Evolutionary conservation across 129 eudicot genomes (phyloP).

Genomic region (Arctium lappa): DNA sequence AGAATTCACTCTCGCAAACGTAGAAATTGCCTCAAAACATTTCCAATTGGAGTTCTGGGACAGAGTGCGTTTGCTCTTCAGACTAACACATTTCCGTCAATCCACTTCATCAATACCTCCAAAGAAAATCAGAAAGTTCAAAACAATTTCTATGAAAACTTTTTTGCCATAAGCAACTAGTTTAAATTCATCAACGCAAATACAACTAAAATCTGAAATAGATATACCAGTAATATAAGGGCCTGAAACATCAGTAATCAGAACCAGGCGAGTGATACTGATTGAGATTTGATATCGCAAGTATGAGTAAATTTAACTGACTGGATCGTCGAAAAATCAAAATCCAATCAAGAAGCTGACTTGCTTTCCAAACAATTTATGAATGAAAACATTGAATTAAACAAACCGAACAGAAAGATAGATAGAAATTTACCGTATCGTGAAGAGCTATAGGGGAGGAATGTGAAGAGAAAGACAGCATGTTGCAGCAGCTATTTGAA

Average conservation of each 20-base stretch:
- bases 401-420: not conserved
- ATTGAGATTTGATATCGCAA: constrained; percentile 12
- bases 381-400: not conserved
- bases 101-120: not conserved
- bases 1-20: constrained; percentile 16
- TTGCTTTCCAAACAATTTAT: constrained; percentile 7
- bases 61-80: constrained; percentile 32
- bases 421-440: not conserved
- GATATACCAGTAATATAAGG: constrained; percentile 26
- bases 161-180: too few species aligned
- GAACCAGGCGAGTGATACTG: constrained; percentile 41
- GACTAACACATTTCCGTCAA: not conserved
- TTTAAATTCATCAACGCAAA: not conserved
- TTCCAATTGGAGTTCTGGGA: constrained; percentile 33
- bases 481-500: not conserved
- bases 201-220: not conserved
- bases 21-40: constrained; percentile 39
- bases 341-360: constrained; percentile 36
- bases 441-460: not conserved
- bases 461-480: not conserved
- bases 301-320: constrained; percentile 28
- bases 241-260: constrained; percentile 36
- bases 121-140: not conserved
- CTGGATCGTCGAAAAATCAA: constrained; percentile 3
- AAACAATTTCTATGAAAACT: not conserved